These are phyloP conservation scores for Flaveria sonorensis DNA, from an alignment of 129 eudicot genomes.

Conservation along the genomic window DNA sequence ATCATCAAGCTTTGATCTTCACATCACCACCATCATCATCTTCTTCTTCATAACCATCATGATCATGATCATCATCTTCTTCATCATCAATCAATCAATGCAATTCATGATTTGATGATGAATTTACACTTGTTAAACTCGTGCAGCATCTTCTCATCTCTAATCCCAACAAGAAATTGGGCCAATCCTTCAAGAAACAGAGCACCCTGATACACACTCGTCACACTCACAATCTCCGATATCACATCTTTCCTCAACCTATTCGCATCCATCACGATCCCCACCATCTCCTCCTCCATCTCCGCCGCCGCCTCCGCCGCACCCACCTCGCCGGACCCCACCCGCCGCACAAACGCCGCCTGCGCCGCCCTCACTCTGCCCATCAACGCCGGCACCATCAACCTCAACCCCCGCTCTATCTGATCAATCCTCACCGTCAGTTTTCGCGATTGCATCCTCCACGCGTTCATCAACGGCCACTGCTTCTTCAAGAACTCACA, in stretches of 20 bases:
- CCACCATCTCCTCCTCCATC: conserved; percentile 73
- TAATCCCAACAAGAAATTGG: conserved; percentile 82
- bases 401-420: conserved; percentile 81
- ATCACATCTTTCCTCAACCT: conserved; percentile 73
- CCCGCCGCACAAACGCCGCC: conserved; percentile 39
- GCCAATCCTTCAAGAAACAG: conserved; percentile 77
- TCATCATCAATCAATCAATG: conserved; percentile 3
- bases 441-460: conserved; percentile 47
- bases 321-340: conserved; percentile 43
- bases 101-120: conserved; percentile 33
- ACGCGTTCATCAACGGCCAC: conserved; percentile 57
- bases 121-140: conserved; percentile 49
- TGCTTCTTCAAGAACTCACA: conserved; percentile 42
- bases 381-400: conserved; percentile 83
- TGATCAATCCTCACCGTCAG: conserved; percentile 57
- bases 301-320: conserved; percentile 48
- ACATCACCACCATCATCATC: no score
- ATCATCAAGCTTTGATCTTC: conserved; percentile 14
- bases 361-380: conserved; percentile 58
- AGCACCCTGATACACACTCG: conserved; percentile 78
- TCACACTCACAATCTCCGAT: conserved; percentile 63
- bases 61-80: no score
- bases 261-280: conserved; percentile 84
- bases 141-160: conserved; percentile 53
- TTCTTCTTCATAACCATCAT: no score